Base-by-base conservation (phyloP, 2,329 filamentous ascomycete species). In the Stachybotrys chartarum region DNA sequence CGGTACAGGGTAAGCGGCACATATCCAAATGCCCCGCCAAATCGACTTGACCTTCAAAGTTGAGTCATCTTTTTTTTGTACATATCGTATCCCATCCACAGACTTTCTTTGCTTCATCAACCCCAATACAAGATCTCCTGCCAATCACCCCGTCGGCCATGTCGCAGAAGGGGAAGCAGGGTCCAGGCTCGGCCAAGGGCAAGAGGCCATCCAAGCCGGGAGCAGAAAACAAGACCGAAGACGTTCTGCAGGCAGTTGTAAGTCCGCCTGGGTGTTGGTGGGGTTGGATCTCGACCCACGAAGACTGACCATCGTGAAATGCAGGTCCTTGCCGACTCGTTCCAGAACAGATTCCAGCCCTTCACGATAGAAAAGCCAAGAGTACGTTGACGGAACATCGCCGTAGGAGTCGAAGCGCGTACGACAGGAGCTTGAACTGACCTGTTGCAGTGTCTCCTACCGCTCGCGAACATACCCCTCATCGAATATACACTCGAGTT, bases 401-500 rank as follows among this genome's bases (percentile, higher is more conserved):
- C 24, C 4, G 24, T 24, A 24, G 24, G 24, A 24, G 24, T 24
- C 24, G 24, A 24, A 24, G 24, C 24, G 24, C 24, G 24, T 24
- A 24, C 24, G 24, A 24, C 24, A 24, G 24, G 24, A 30, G 50
- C 54, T 53, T 16, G 16, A 48, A 48, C 64, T 69, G 54, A 69
- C 55, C 17, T 24, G 53, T 17, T 51, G 32, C 65, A 95, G 90
- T 97, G 94, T 76, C 86, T 99, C 35, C 80, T 99, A 7, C 91
- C 93, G 11, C 81, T 99, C 57, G 94, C 91, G 57, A 97, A 97
- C 71, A 92, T 87, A 1, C 93, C 94, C 42, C 79, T 99, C 59
- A 96, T 99, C 74, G 94, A 99, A 72, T 97, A 99, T 71, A 97
- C 93, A 5, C 85, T 97, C 65, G 92, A 97, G 68, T 97, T 96